Evolutionary conservation across 148 eudicot genomes (phyloP), one percentile per base, ranked within the genome.

Genomic region (Mesembryanthemum crystallinum): DNA sequence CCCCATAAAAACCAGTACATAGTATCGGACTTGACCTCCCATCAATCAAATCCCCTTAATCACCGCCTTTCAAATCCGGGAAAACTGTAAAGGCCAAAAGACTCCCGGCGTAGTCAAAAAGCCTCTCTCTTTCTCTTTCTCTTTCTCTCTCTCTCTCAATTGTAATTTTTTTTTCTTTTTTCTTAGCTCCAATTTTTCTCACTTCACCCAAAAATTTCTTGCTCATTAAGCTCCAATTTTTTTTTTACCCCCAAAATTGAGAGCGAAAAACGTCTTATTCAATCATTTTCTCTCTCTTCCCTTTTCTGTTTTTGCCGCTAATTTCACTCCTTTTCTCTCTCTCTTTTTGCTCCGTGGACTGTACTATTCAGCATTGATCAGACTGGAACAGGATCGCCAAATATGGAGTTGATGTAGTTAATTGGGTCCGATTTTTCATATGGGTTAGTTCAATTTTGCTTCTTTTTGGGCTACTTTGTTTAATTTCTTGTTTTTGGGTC

Each of bases 81-180:
- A n/a, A 49, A 27, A 18, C 27, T 80, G 79, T 70, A n/a, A n/a
- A n/a, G n/a, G n/a, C n/a, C n/a, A n/a, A n/a, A n/a, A n/a, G n/a
- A n/a, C n/a, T n/a, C n/a, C n/a, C n/a, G n/a, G n/a, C n/a, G 73
- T 77, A 77, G 79, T 83, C 73, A 77, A 80, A 75, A 78, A 78
- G 75, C 72, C 27, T 72, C 30, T 20, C n/a, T 29, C 65, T 61
- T 39, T 35, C 42, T 28, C 32, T 0, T 58, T 51, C 39, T 33
- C 37, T 23, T 51, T 51, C 37, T 27, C 67, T 69, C 64, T 28
- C 73, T 59, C 67, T 21, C 30, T 67, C 29, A 63, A 76, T 37
- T 68, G 58, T 51, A 69, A 49, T 37, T 72, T 59, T 65, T 30
- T 25, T 30, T 17, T 33, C 47, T 25, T 37, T 58, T 68, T 61